Evolutionary conservation across 2,329 filamentous ascomycete species (phyloP).

Genomic region (Fusarium lateritium): DNA sequence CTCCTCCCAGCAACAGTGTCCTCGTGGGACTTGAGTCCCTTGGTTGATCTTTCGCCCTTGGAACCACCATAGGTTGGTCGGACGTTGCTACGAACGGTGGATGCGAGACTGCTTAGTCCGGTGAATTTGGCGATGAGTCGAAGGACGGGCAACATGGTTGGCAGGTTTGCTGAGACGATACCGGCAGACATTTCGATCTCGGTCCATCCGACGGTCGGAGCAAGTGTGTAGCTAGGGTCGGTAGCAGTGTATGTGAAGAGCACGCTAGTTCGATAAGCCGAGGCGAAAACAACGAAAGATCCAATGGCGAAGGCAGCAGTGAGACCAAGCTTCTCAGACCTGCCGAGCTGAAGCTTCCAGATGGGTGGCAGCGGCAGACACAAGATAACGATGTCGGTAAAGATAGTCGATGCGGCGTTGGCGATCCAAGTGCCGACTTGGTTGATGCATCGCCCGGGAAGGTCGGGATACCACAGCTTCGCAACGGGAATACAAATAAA

Average conservation of each 20-base stretch:
- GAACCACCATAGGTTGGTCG: conserved; percentile 46
- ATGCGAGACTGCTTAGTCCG: conserved; percentile 46
- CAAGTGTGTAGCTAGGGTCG: conserved; percentile 64
- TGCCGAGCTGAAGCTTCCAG: conserved; percentile 61
- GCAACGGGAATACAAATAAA: conserved; percentile 67
- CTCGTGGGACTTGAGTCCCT: conserved; percentile 34
- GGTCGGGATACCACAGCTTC: conserved; percentile 63
- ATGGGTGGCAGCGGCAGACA: conserved; percentile 61
- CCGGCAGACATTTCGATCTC: conserved; percentile 65
- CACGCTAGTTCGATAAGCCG: conserved; percentile 63
- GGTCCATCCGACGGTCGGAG: conserved; percentile 63
- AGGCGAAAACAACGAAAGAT: conserved; percentile 64
- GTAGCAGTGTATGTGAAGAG: conserved; percentile 59
- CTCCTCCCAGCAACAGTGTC: conserved; percentile 1
- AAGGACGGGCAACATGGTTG: conserved; percentile 65
- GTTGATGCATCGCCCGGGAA: conserved; percentile 64
- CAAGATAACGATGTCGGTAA: conserved; percentile 63
- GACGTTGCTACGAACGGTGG: conserved; percentile 31
- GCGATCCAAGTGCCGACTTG: conserved; percentile 66
- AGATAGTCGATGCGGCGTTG: conserved; percentile 63
- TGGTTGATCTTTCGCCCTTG: conserved; percentile 40
- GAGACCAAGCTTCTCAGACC: conserved; percentile 60
- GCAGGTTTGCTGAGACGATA: conserved; percentile 68
- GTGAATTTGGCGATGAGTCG: conserved; percentile 59
- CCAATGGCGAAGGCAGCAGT: conserved; percentile 62